Evolutionary conservation across 441 rosid genomes (phyloP).

Genomic region (Populus hybrid): DNA sequence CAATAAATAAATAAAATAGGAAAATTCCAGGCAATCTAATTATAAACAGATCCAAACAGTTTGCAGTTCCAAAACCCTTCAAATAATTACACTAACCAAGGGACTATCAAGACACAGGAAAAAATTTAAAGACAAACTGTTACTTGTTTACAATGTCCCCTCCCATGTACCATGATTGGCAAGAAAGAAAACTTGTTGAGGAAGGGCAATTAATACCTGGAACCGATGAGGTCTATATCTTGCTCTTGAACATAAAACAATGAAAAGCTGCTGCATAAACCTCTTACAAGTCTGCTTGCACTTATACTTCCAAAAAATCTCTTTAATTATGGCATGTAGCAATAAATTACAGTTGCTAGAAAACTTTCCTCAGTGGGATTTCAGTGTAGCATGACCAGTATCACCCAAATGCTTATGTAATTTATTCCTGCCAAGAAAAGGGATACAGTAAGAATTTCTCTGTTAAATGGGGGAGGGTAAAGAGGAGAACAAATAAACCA

Average conservation of each 20-base stretch:
- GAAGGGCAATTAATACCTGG: background rate
- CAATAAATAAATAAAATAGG: too few species aligned
- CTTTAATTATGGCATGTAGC: background rate
- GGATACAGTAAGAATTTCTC: conserved; percentile 5
- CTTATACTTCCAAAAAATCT: background rate
- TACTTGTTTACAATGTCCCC: too few species aligned
- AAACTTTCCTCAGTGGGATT: conserved; percentile 38
- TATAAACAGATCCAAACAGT: too few species aligned
- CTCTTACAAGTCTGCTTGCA: background rate
- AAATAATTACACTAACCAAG: too few species aligned
- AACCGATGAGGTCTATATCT: background rate
- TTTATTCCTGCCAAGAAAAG: conserved; percentile 48
- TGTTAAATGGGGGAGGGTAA: background rate
- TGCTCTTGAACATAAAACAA: background rate
- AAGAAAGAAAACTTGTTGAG: background rate
- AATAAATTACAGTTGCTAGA: background rate
- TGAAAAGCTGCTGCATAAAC: background rate
- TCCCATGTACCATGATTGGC: too few species aligned
- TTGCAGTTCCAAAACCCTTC: too few species aligned
- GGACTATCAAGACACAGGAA: too few species aligned
- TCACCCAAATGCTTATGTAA: conserved; percentile 81
- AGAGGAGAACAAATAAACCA: background rate
- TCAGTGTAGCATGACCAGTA: conserved; percentile 64
- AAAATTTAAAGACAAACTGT: too few species aligned
- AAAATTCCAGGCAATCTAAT: too few species aligned